A percentile compares a stretch with the other conserved stretches of the same genome.
Conservation (phyloP, 2,329 filamentous ascomycete species). For the Zasmidium angulare region DNA sequence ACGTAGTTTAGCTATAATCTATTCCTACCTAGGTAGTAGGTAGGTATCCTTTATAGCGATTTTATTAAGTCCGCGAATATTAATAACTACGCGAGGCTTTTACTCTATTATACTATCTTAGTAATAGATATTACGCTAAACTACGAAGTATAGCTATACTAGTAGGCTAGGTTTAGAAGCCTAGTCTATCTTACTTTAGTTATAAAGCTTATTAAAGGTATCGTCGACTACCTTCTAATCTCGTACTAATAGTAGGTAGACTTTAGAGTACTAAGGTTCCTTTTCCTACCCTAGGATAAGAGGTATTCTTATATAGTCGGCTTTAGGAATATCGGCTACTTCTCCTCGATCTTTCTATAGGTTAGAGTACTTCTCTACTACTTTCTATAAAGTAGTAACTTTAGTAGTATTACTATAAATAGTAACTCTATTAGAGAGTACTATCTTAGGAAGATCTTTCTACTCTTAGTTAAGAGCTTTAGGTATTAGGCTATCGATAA, state of each 20-base stretch:
- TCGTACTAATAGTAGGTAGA: not conserved
- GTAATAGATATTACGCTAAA: constrained; percentile 5
- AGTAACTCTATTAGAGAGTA: not conserved
- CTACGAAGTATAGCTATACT: not conserved
- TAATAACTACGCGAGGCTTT: not conserved
- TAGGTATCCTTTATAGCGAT: constrained; percentile 6
- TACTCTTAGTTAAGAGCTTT: too few species aligned
- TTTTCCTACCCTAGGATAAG: not conserved
- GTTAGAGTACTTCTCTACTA: not conserved
- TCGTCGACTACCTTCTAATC: not conserved
- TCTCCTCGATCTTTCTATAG: not conserved
- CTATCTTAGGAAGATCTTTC: not conserved
- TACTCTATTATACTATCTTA: not conserved
- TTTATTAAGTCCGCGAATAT: constrained; percentile 12
- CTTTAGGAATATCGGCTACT: not conserved
- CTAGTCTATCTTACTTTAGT: not conserved
- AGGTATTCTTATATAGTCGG: not conserved
- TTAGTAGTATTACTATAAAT: not conserved
- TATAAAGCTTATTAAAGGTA: not conserved
- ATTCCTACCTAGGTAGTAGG: not conserved
- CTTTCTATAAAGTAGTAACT: not conserved
- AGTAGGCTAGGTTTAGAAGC: not conserved
- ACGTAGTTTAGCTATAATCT: not conserved
- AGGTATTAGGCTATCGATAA: not conserved
- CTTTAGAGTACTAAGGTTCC: not conserved